Evolutionary conservation across 768 basidiomycete genomes (phyloP), one percentile per base, ranked within the genome.

Genomic region (Symmetrospora coprosmae): DNA sequence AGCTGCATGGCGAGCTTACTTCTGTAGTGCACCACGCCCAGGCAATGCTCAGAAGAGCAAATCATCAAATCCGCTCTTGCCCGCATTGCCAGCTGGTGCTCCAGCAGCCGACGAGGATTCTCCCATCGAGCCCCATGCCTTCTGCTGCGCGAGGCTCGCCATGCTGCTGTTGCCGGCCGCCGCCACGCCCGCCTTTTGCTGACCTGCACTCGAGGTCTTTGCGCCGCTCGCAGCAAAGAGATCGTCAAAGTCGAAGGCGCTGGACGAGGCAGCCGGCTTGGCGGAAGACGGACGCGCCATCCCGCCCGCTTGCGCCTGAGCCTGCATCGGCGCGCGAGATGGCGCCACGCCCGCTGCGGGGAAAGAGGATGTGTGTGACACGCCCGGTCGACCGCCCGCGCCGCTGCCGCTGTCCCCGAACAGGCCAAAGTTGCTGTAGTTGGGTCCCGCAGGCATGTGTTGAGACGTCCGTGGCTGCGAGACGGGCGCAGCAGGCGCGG

Each of bases 221-320:
- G 43, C 33, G 21, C 23, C 48, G 37, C 23, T 40, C 13, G 43
- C 28, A 16, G 55, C 60, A 23, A 50, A 61, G 23, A 68, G 50
- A 51, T 68, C 67, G 31, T 60, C 62, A 14, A 68, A 68, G 43
- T 66, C 67, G 25, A 30, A 28, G 1, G 65, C 65, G 5, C 63
- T 28, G 37, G 53, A 28, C 14, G 14, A 38, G 14, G 13, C 37
- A 2, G 60, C n/a, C 14, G 47, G 16, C 13, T 30, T 62, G 30
- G 60, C 19, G 7, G 58, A 40, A 0, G 65, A 8, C 17, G 53
- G 11, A 17, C 39, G 13, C 2, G 56, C 19, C n/a, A n/a, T n/a
- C n/a, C n/a, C n/a, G n/a, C n/a, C n/a, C n/a, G n/a, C n/a, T n/a
- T n/a, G n/a, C n/a, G n/a, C n/a, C n/a, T n/a, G n/a, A n/a, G n/a